These are phyloP conservation scores for Hypsizygus marmoreus DNA, from an alignment of 768 basidiomycete genomes.

Conservation along the genomic window DNA sequence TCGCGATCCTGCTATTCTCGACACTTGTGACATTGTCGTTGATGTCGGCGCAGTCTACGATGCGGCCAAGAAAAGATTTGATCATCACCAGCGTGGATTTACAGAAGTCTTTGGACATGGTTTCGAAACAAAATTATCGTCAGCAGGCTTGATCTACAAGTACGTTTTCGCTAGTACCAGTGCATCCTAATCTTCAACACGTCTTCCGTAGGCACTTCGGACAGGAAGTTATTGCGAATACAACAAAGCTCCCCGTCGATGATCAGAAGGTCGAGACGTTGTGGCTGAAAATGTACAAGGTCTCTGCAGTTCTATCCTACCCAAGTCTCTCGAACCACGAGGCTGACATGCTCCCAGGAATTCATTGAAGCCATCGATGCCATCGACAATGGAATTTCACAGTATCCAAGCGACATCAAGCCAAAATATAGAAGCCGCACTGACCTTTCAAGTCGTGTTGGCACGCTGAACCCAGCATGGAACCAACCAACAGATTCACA, in stretches of 20 bases:
- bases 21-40: constrained; percentile 89
- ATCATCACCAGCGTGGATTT: constrained; percentile 97
- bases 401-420: constrained; percentile 67
- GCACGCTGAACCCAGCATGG: constrained; percentile 88
- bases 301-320: constrained; percentile 24
- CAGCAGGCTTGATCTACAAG: constrained; percentile 97
- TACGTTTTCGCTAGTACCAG: constrained; percentile 33
- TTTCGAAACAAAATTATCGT: constrained; percentile 86
- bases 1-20: constrained; percentile 70
- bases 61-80: constrained; percentile 74
- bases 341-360: constrained; percentile 49
- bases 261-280: constrained; percentile 71
- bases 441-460: constrained; percentile 84
- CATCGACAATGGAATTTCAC: constrained; percentile 92
- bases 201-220: constrained; percentile 75
- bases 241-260: constrained; percentile 47
- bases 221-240: constrained; percentile 75
- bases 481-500: constrained; percentile 74
- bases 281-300: constrained; percentile 90
- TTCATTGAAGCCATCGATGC: constrained; percentile 95
- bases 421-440: constrained; percentile 78
- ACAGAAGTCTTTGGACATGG: constrained; percentile 86
- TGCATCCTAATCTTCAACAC: not conserved
- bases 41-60: constrained; percentile 96
- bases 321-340: not conserved